Evolutionary conservation across 257 asterid genomes (phyloP).

Genomic region (Scutellaria galericulata): DNA sequence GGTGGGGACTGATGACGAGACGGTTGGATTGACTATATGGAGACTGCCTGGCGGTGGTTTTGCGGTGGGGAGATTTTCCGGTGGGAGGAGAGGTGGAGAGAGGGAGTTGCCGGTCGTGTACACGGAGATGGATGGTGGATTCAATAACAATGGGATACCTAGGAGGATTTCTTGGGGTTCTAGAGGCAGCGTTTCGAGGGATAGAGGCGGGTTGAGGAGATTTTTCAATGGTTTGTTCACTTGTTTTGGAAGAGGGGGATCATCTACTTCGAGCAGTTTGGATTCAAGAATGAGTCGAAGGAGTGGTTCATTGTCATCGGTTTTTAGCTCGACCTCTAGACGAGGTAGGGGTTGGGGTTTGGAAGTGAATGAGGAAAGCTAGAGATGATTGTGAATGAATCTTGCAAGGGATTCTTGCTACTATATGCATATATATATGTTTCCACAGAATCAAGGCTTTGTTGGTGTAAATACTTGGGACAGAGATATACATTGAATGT

Average conservation of each 20-base stretch:
- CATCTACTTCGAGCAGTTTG: conserved; percentile 50
- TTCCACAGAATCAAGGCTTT: neutral
- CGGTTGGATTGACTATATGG: conserved; percentile 87
- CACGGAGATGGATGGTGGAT: conserved; percentile 93
- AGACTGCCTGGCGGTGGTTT: conserved; percentile 92
- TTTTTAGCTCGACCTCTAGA: conserved; percentile 55
- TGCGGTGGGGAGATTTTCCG: conserved; percentile 87
- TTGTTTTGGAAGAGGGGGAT: conserved; percentile 64
- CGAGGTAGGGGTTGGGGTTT: conserved; percentile 57
- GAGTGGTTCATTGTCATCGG: conserved; percentile 52
- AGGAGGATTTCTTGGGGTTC: conserved; percentile 83
- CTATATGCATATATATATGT: neutral
- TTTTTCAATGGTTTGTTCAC: conserved; percentile 54
- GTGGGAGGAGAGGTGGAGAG: conserved; percentile 84
- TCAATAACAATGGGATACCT: conserved; percentile 66
- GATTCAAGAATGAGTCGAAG: conserved; percentile 57
- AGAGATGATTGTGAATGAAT: conserved; percentile 46
- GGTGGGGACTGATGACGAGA: conserved; percentile 54
- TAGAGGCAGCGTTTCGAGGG: conserved; percentile 58
- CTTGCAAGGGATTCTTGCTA: conserved; percentile 1
- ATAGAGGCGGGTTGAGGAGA: conserved; percentile 67
- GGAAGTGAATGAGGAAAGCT: conserved; percentile 43
- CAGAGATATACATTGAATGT: conserved; percentile 15
- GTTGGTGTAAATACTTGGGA: conserved; percentile 42
- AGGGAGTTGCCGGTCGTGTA: conserved; percentile 88